Percentiles rank a stretch among this genome's conserved stretches.
phyloP scores from a whole-genome alignment of 139 green algal genomes.

The Limnomonas spitsbergensis region DNA sequence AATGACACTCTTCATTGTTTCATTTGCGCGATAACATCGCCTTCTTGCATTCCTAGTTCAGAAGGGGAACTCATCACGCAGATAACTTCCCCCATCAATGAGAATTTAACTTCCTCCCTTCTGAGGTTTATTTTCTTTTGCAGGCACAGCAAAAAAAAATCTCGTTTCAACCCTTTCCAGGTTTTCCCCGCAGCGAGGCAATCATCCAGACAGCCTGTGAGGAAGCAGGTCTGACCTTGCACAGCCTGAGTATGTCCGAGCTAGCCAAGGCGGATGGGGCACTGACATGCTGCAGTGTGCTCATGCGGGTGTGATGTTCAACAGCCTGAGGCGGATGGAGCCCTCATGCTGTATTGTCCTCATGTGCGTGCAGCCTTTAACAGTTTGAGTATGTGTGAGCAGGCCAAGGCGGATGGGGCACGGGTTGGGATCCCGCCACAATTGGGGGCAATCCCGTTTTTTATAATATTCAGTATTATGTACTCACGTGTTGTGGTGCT shows the following conservation, averaged over 20 bases:
- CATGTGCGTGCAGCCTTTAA: too few relatives aligned
- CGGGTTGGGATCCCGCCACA: too few relatives aligned
- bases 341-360: background rate
- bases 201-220: constrained; percentile 15
- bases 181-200: constrained; percentile 13
- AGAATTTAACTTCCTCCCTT: background rate
- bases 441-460: too few relatives aligned
- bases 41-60: background rate
- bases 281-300: constrained; percentile 45
- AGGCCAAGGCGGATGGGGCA: too few relatives aligned
- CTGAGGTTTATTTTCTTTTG: too few relatives aligned
- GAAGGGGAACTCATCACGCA: background rate
- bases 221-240: constrained; percentile 15
- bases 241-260: constrained; percentile 31
- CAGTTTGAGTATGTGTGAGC: too few relatives aligned
- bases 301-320: constrained; percentile 15
- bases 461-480: too few relatives aligned
- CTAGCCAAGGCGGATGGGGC: constrained; percentile 43
- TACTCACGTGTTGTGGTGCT: constrained; percentile 41
- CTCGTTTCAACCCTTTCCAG: background rate
- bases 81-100: background rate
- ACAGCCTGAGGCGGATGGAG: background rate
- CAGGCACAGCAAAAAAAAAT: too few relatives aligned
- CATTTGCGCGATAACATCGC: background rate
- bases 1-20: too few relatives aligned